Percentiles rank a stretch among this genome's conserved stretches.
phyloP scores from a whole-genome alignment of 495 filamentous ascomycete genomes.

The Neurospora tetrasperma region DNA sequence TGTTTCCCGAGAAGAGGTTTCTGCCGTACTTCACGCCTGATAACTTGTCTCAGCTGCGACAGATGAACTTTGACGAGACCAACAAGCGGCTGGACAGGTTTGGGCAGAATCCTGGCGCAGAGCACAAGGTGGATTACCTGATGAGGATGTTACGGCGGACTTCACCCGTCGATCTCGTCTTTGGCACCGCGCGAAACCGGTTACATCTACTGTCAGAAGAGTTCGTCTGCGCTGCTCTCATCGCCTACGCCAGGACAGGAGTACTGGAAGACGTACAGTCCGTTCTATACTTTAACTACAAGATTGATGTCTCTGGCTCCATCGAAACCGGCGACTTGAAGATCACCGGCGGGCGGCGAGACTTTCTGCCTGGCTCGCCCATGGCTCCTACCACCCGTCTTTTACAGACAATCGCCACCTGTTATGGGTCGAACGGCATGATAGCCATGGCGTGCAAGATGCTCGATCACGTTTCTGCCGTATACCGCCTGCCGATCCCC shows the following conservation, averaged over 20 bases:
- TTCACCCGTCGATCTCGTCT: constrained; percentile 5
- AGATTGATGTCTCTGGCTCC: constrained; percentile 3
- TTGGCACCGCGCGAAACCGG: not conserved
- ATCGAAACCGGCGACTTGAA: constrained; percentile 1
- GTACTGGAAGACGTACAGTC: constrained; percentile 8
- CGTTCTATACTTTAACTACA: constrained; percentile 4
- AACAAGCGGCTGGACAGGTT: constrained; percentile 7
- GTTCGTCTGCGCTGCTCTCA: constrained; percentile 19
- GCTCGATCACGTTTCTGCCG: constrained; percentile 19
- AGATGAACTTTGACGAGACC: constrained; percentile 7
- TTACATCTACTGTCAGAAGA: constrained; percentile 25
- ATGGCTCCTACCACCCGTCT: constrained; percentile 20
- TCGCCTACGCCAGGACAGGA: constrained; percentile 22
- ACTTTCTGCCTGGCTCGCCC: constrained; percentile 1
- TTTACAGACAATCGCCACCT: constrained; percentile 24
- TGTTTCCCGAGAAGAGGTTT: constrained; percentile 11
- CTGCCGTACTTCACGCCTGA: not conserved
- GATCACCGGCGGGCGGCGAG: not conserved
- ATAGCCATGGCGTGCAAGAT: constrained; percentile 20
- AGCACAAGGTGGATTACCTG: constrained; percentile 16
- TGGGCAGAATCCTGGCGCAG: constrained; percentile 17
- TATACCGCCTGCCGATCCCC: constrained; percentile 20
- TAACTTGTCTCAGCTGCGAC: constrained; percentile 7
- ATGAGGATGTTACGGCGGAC: constrained; percentile 17
- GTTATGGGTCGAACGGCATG: constrained; percentile 27